Percentiles rank a stretch among this genome's conserved stretches.
These are phyloP conservation scores for Scedosporium boydii DNA, from an alignment of 2,329 filamentous ascomycete species.

Conservation along the genomic window DNA sequence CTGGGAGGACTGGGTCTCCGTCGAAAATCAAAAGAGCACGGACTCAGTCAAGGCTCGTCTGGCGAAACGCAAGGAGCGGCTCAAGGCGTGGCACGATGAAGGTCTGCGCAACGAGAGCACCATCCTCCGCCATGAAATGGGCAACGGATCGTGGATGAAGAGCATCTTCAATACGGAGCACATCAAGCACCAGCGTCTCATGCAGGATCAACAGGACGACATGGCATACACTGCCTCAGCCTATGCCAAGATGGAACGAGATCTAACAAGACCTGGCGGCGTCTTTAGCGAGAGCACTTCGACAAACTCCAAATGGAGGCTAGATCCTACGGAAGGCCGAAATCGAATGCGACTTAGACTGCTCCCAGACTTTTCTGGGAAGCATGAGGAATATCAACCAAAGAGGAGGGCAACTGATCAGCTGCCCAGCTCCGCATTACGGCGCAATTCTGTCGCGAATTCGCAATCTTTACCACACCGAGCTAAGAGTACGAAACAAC, in stretches of 20 bases:
- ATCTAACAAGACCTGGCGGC: constrained; percentile 70
- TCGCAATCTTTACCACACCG: neutral
- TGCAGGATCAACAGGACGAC: constrained; percentile 93
- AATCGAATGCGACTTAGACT: constrained; percentile 90
- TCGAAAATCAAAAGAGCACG: constrained; percentile 72
- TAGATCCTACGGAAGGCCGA: constrained; percentile 90
- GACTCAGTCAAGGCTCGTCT: constrained; percentile 65
- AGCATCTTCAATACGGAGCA: constrained; percentile 92
- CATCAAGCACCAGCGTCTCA: constrained; percentile 76
- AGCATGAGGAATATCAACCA: constrained; percentile 70
- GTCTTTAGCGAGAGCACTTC: constrained; percentile 57
- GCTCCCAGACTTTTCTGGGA: constrained; percentile 63
- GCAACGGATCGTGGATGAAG: constrained; percentile 84
- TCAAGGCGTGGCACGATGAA: constrained; percentile 71
- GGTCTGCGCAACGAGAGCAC: constrained; percentile 59
- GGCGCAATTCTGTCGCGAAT: constrained; percentile 7
- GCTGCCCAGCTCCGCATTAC: constrained; percentile 5
- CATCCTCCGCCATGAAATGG: constrained; percentile 73
- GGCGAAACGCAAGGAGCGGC: constrained; percentile 67
- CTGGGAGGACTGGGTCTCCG: constrained; percentile 80
- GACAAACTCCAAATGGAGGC: constrained; percentile 64
- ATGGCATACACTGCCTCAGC: constrained; percentile 65
- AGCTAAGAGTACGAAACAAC: constrained; percentile 9
- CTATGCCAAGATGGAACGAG: constrained; percentile 69
- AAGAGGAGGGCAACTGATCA: constrained; percentile 56